phyloP scores from a whole-genome alignment of 805 yeast genomes.

The Metschnikowia henanensis region DNA sequence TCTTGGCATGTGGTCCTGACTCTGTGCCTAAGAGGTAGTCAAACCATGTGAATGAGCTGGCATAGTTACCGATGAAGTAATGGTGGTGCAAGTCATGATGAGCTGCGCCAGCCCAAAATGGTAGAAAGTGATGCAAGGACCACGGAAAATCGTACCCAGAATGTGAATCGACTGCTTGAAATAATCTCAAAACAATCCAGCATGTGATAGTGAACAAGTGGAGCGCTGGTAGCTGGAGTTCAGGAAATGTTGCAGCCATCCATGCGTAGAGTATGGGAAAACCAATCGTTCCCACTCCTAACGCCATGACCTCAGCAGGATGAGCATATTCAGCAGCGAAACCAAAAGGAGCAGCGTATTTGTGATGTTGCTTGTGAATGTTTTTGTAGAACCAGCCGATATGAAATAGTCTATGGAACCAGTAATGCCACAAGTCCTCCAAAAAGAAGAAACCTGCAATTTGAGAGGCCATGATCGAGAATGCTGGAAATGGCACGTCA shows the following conservation, averaged over 20 bases:
- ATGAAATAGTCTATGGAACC: slow-evolving; percentile 58
- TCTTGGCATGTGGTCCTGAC: slow-evolving; percentile 55
- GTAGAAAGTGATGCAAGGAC: slow-evolving; percentile 56
- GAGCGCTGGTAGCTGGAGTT: slow-evolving; percentile 55
- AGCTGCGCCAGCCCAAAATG: slow-evolving; percentile 67
- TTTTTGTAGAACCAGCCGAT: slow-evolving; percentile 56
- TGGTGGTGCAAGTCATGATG: slow-evolving; percentile 65
- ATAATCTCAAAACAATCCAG: slow-evolving; percentile 54
- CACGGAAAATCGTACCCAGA: slow-evolving; percentile 65
- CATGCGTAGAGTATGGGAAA: slow-evolving; percentile 56
- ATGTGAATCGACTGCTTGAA: slow-evolving; percentile 62
- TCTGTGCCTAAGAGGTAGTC: slow-evolving; percentile 53
- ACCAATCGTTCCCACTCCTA: slow-evolving; percentile 62
- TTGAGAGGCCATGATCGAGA: slow-evolving; percentile 42
- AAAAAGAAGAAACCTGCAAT: slow-evolving; percentile 50
- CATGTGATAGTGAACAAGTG: slow-evolving; percentile 54
- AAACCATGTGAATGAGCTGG: slow-evolving; percentile 61
- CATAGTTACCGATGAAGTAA: slow-evolving; percentile 58
- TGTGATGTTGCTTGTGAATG: slow-evolving; percentile 60
- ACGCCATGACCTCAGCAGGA: slow-evolving; percentile 55
- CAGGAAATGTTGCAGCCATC: slow-evolving; percentile 48
- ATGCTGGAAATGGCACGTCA: slow-evolving; percentile 53
- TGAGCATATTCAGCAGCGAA: slow-evolving; percentile 63
- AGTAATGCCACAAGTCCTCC: slow-evolving; percentile 62
- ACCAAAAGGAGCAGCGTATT: slow-evolving; percentile 64